phyloP scores from a whole-genome alignment of 2,329 filamentous ascomycete genomes.

The Dactylonectria estremocensis region DNA sequence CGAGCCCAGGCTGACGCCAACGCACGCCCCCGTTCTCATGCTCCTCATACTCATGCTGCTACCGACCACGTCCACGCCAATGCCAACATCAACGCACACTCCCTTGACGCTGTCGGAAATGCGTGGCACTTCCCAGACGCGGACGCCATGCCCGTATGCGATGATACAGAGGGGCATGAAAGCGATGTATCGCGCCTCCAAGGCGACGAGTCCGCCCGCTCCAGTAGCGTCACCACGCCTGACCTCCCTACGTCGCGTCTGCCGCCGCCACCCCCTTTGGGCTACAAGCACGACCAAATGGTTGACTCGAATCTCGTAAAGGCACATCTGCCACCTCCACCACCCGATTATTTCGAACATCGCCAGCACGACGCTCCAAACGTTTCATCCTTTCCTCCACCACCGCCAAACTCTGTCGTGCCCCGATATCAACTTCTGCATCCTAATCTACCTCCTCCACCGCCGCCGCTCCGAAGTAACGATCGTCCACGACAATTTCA shows the following conservation, averaged over 20 bases:
- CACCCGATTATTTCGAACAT: constrained; percentile 16
- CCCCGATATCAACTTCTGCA: constrained; percentile 18
- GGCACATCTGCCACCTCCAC: constrained; percentile 31
- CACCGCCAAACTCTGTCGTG: constrained; percentile 22
- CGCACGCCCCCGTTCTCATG: constrained; percentile 29
- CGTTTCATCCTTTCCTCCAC: constrained; percentile 17
- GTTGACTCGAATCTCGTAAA: constrained; percentile 31
- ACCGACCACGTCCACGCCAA: constrained; percentile 18
- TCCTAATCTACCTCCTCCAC: constrained; percentile 19
- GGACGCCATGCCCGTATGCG: constrained; percentile 45
- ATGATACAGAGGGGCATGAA: constrained; percentile 45
- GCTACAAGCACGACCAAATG: constrained; percentile 30
- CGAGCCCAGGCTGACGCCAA: constrained; percentile 28
- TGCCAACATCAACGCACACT: constrained; percentile 30
- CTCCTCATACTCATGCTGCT: constrained; percentile 24
- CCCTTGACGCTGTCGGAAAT: constrained; percentile 32
- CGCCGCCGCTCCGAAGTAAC: constrained; percentile 31
- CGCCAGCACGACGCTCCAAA: constrained; percentile 22
- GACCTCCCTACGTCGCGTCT: constrained; percentile 42
- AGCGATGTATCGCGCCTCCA: constrained; percentile 48
- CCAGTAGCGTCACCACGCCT: constrained; percentile 49
- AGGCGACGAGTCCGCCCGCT: constrained; percentile 48
- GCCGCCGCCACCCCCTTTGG: constrained; percentile 37
- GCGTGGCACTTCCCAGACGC: constrained; percentile 35
- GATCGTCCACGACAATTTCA: constrained; percentile 16